Evolutionary conservation across 1,284 basidiomycete genomes (phyloP), one percentile per base, ranked within the genome.

Genomic region (Xerocomus minutiporus): DNA sequence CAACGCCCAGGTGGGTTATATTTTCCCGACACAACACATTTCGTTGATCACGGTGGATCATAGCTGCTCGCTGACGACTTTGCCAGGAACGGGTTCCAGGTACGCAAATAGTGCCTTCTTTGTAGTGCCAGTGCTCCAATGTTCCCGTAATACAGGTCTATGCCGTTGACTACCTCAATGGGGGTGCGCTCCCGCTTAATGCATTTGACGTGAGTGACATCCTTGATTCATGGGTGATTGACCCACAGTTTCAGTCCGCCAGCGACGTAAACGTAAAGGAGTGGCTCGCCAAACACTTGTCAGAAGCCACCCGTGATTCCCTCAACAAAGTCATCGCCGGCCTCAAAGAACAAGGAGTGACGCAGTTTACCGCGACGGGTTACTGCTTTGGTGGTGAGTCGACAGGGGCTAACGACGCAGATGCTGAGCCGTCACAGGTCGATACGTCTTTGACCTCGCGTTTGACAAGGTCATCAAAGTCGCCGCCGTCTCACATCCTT

Each of bases 61-160:
- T 61, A 86, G 83, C 74, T 86, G 29, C 71, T 87, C 32, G 81
- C 76, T 12, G 90, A 92, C 61, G 83, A 82, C 62, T 91, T 84
- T 69, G 87, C 88, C 15, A 73, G 73, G 28, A 85, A 87, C 58
- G 88, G 88, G 11, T 86, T 80, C 75, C 81, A 82, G 68, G 80
- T 81, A 54, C 1, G 31, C 64, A 39, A 34, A 25, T 17, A 15
- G 35, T 34, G 31, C 5, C 11, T 32, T 26, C 34, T n/a, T 35
- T 5, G 15, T n/a, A 7, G 15, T n/a, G 34, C 6, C 34, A 26
- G 25, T 20, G 23, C 31, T 45, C n/a, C 5, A 46, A 20, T 20
- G 20, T 20, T 20, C 20, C 20, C 20, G 20, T 20, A 20, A 20
- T 20, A 20, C 20, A 61, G 84, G 61, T 61, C 31, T 69, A 77